phyloP scores from a whole-genome alignment of 2,329 filamentous ascomycete genomes.

The Pseudogymnoascus sp. region DNA sequence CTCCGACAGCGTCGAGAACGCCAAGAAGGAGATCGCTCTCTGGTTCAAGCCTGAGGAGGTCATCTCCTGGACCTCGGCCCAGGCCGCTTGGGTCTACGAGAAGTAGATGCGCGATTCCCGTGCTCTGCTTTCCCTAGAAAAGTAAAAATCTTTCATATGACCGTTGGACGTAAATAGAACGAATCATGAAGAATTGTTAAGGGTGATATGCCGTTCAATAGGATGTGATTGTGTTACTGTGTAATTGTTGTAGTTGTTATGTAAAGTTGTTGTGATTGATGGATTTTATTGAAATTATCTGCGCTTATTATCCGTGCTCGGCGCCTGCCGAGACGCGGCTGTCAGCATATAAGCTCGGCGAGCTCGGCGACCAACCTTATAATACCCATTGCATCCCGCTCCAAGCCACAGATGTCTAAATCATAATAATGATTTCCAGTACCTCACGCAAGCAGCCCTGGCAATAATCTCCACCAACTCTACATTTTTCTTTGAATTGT shows the following conservation, averaged over 20 bases:
- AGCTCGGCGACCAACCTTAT: background rate
- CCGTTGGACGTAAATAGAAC: background rate
- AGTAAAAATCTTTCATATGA: background rate
- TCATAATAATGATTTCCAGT: background rate
- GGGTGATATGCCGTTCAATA: background rate
- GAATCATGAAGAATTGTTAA: background rate
- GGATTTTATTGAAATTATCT: background rate
- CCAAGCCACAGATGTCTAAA: background rate
- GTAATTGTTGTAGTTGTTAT: background rate
- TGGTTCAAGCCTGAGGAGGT: slow-evolving; percentile 93
- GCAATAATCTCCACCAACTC: background rate
- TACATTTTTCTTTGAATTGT: background rate
- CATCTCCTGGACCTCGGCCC: slow-evolving; percentile 72
- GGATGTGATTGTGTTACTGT: background rate
- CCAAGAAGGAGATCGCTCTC: slow-evolving; percentile 98
- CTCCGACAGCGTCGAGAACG: slow-evolving; percentile 96
- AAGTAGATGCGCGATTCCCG: slow-evolving; percentile 41
- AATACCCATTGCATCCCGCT: background rate
- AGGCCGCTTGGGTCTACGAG: slow-evolving; percentile 97
- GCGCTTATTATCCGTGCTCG: background rate
- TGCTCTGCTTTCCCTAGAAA: slow-evolving; percentile 1
- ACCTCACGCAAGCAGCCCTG: background rate
- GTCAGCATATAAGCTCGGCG: background rate
- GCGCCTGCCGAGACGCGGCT: background rate
- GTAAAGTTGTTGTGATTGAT: background rate